These are phyloP conservation scores for Sistotremastrum suecicum DNA, from an alignment of 768 basidiomycete genomes.

Conservation along the genomic window DNA sequence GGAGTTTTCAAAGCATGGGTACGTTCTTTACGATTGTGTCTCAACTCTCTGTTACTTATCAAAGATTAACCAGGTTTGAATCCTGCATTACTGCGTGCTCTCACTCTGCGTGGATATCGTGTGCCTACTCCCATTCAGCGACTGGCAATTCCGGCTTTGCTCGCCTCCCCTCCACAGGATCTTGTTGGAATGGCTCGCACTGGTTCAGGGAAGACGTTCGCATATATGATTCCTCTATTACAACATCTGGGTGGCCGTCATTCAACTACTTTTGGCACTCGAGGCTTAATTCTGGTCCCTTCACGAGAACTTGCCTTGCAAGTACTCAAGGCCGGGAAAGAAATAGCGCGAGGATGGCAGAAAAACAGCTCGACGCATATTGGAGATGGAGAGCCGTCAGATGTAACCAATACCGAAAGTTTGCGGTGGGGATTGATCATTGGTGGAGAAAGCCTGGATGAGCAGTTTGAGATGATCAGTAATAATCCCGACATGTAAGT, in stretches of 20 bases:
- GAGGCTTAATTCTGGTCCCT: conserved; percentile 81
- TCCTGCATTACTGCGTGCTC: conserved; percentile 67
- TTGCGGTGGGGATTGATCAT: conserved; percentile 90
- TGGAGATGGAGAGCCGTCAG: conserved; percentile 44
- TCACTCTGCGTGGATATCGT: conserved; percentile 86
- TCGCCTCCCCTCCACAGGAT: conserved; percentile 75
- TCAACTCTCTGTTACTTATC: not conserved
- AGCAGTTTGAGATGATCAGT: conserved; percentile 92
- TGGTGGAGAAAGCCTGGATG: conserved; percentile 89
- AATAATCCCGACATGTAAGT: conserved; percentile 91
- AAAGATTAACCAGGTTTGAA: conserved; percentile 47
- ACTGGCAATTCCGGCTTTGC: conserved; percentile 70
- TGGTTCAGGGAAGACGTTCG: conserved; percentile 94
- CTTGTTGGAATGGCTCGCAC: conserved; percentile 98
- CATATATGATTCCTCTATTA: conserved; percentile 86
- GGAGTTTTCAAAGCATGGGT: conserved; percentile 97
- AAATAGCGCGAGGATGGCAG: conserved; percentile 75
- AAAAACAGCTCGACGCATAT: conserved; percentile 49
- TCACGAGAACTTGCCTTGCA: conserved; percentile 91
- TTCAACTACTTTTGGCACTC: conserved; percentile 63
- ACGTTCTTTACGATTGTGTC: conserved; percentile 13
- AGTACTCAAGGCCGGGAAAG: conserved; percentile 88
- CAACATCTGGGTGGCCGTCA: conserved; percentile 77
- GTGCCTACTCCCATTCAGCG: conserved; percentile 96
- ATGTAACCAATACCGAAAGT: conserved; percentile 36